Evolutionary conservation across 805 yeast species (phyloP).

Genomic region (Saccharomycopsis oosterbeekiorum): DNA sequence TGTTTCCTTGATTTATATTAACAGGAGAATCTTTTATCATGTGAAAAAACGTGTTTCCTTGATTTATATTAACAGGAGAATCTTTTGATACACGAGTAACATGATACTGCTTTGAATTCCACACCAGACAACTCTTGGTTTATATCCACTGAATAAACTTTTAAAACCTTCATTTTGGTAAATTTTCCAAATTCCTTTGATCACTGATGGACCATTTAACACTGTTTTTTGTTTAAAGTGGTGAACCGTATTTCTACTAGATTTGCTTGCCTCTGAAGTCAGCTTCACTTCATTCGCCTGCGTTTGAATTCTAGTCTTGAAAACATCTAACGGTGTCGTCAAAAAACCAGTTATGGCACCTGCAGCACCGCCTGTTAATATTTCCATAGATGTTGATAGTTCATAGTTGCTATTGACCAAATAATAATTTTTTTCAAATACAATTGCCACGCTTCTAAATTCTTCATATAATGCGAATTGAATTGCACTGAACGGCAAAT

Average conservation of each 20-base stretch:
- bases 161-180: slow-evolving; percentile 49
- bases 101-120: slow-evolving; percentile 89
- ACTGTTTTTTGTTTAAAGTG: slow-evolving; percentile 7
- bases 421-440: slow-evolving; percentile 37
- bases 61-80: slow-evolving; percentile 36
- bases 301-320: slow-evolving; percentile 84
- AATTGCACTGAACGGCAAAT: slow-evolving; percentile 89
- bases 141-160: slow-evolving; percentile 76
- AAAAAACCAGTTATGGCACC: slow-evolving; percentile 74
- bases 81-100: slow-evolving; percentile 77
- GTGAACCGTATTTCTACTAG: not conserved
- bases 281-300: slow-evolving; percentile 30
- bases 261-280: not conserved
- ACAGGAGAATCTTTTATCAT: slow-evolving; percentile 35
- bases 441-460: slow-evolving; percentile 53
- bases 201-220: slow-evolving; percentile 28
- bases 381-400: slow-evolving; percentile 50
- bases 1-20: not conserved
- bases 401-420: slow-evolving; percentile 26
- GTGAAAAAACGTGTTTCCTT: not conserved
- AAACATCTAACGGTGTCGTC: slow-evolving; percentile 75
- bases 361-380: slow-evolving; percentile 83
- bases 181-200: slow-evolving; percentile 30
- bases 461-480: slow-evolving; percentile 94
- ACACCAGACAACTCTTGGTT: slow-evolving; percentile 95